A percentile compares a stretch with the other conserved stretches of the same genome.
Conservation (phyloP, 306 rosid genomes). For the Lupinus albus region DNA sequence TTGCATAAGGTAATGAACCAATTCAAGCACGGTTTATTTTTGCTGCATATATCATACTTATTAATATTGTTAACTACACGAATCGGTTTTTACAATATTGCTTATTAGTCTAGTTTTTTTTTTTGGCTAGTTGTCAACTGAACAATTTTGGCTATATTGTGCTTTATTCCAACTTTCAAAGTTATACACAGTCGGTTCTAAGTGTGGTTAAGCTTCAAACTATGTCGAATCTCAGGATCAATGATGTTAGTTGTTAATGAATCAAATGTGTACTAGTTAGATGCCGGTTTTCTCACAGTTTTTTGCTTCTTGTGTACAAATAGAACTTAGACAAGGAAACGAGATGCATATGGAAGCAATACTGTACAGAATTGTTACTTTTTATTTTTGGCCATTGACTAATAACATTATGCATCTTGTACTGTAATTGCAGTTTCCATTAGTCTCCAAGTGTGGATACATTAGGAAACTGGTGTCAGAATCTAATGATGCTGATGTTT, state of each 20-base stretch:
- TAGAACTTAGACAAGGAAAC: constrained; percentile 29
- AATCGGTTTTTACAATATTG: too few relatives aligned
- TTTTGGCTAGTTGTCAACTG: constrained; percentile 1
- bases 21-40: constrained; percentile 26
- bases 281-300: too few relatives aligned
- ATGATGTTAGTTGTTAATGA: background rate
- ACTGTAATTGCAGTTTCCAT: constrained; percentile 70
- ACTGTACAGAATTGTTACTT: background rate
- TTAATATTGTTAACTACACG: constrained; percentile 3
- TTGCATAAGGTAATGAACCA: constrained; percentile 77
- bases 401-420: background rate
- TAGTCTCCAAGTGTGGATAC: constrained; percentile 84
- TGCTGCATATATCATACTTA: constrained; percentile 25
- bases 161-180: too few relatives aligned
- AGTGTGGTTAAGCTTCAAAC: too few relatives aligned
- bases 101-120: too few relatives aligned
- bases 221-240: too few relatives aligned
- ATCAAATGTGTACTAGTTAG: background rate
- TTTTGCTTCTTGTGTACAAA: background rate
- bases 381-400: background rate
- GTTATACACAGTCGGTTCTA: too few relatives aligned
- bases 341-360: constrained; percentile 4
- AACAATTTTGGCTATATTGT: too few relatives aligned
- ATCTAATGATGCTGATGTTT: constrained; percentile 64
- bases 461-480: constrained; percentile 78